phyloP scores from a whole-genome alignment of 352 stramenopile species.

The Aphanomyces cochlioides region DNA sequence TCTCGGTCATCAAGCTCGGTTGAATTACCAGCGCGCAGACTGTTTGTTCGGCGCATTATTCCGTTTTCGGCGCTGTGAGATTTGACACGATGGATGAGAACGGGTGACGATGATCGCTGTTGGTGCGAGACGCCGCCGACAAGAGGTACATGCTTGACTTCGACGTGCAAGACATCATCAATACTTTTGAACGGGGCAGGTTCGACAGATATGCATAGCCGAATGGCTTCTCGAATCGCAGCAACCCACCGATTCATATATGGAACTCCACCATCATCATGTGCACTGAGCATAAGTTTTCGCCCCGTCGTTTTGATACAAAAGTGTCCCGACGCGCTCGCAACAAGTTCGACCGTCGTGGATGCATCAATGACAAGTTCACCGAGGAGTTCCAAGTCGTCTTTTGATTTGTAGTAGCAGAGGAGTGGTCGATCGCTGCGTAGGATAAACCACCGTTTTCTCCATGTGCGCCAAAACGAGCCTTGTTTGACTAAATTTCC shows the following conservation, averaged over 20 bases:
- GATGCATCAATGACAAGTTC: conserved; percentile 70
- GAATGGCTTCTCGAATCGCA: conserved; percentile 38
- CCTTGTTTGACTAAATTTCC: conserved; percentile 82
- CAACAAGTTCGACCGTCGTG: conserved; percentile 47
- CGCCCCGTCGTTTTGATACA: conserved; percentile 60
- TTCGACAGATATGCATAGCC: background rate
- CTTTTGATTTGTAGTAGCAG: conserved; percentile 73
- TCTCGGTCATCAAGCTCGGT: background rate
- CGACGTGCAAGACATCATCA: background rate
- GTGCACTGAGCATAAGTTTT: conserved; percentile 67
- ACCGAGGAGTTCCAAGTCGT: conserved; percentile 75
- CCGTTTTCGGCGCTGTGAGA: background rate
- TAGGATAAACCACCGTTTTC: conserved; percentile 78
- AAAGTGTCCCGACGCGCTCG: conserved; percentile 61
- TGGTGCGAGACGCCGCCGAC: background rate
- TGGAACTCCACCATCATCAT: conserved; percentile 42
- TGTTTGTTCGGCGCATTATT: conserved; percentile 11
- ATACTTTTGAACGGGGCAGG: background rate
- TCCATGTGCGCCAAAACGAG: conserved; percentile 87
- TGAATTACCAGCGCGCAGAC: conserved; percentile 5
- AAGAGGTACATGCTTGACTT: background rate
- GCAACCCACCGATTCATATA: conserved; percentile 62
- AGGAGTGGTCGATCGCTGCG: conserved; percentile 66
- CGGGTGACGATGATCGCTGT: background rate
- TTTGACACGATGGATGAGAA: conserved; percentile 7